phyloP scores from a whole-genome alignment of 78 protist species.

The Kipferlia bialata region DNA sequence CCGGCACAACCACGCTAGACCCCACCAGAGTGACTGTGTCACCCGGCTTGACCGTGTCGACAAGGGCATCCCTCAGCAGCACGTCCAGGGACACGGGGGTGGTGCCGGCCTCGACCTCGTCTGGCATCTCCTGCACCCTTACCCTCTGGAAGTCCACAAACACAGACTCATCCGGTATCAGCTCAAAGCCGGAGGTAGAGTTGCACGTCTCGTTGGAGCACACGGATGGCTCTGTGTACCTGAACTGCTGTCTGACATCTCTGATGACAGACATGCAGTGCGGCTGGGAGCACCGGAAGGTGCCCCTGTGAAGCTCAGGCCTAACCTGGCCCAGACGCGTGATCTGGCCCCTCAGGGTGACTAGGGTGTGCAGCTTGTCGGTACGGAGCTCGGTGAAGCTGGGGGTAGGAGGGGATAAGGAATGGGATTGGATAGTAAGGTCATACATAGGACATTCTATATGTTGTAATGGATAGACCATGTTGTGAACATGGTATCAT shows the following conservation, averaged over 20 bases:
- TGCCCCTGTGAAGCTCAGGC: conserved; percentile 83
- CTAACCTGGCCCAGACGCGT: conserved; percentile 86
- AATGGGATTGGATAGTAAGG: too few relatives aligned
- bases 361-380: conserved; percentile 47
- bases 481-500: too few relatives aligned
- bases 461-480: too few relatives aligned
- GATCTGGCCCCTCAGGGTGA: conserved; percentile 76
- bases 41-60: conserved; percentile 89
- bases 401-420: too few relatives aligned
- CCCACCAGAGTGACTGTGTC: conserved; percentile 78
- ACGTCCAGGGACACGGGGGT: conserved; percentile 13
- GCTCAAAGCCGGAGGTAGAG: conserved; percentile 49
- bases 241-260: conserved; percentile 74
- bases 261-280: neutral
- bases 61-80: conserved; percentile 68
- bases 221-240: conserved; percentile 61
- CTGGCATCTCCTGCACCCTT: conserved; percentile 62
- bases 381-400: conserved; percentile 57
- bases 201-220: conserved; percentile 40
- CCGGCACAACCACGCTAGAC: conserved; percentile 86
- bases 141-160: conserved; percentile 88
- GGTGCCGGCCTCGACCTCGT: conserved; percentile 28
- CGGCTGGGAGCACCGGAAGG: conserved; percentile 58
- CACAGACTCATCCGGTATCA: conserved; percentile 41
- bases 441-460: too few relatives aligned